These are phyloP conservation scores for Xerocomellus dryophilus DNA, from an alignment of 768 basidiomycete genomes.

Conservation along the genomic window DNA sequence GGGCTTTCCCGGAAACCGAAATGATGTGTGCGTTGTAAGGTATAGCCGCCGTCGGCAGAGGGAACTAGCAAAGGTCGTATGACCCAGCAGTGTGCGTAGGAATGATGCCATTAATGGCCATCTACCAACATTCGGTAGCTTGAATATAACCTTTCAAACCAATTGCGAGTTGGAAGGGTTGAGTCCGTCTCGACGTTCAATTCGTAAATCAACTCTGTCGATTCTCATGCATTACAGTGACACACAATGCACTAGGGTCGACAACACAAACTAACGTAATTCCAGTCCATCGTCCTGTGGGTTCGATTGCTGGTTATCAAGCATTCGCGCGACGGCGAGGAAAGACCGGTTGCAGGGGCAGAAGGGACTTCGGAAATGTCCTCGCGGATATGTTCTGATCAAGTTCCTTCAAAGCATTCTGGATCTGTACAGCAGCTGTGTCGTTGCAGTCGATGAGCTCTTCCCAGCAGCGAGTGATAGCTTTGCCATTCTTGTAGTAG, in stretches of 20 bases:
- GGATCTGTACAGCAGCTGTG: conserved; percentile 35
- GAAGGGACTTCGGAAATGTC: conserved; percentile 47
- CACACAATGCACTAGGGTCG: not conserved
- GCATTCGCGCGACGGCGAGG: conserved; percentile 2
- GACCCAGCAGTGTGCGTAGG: not conserved
- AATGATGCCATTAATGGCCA: conserved; percentile 13
- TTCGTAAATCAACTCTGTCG: not conserved
- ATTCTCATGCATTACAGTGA: not conserved
- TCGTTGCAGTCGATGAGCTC: conserved; percentile 42
- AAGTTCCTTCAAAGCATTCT: conserved; percentile 43
- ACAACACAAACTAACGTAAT: not conserved
- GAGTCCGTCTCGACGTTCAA: not conserved
- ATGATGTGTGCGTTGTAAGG: not conserved
- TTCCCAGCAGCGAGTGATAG: conserved; percentile 40
- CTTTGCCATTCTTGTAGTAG: conserved; percentile 44
- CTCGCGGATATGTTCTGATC: conserved; percentile 48
- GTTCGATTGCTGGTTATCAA: not conserved
- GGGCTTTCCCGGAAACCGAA: not conserved
- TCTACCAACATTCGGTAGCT: not conserved
- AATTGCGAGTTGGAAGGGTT: not conserved
- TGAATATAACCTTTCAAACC: not conserved
- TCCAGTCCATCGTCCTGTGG: too few relatives aligned
- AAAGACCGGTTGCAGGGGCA: conserved; percentile 30
- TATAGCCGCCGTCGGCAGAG: not conserved
- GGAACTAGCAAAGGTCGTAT: not conserved